phyloP scores from a whole-genome alignment of 2,329 filamentous ascomycete species.

The Truncatella angustata region DNA sequence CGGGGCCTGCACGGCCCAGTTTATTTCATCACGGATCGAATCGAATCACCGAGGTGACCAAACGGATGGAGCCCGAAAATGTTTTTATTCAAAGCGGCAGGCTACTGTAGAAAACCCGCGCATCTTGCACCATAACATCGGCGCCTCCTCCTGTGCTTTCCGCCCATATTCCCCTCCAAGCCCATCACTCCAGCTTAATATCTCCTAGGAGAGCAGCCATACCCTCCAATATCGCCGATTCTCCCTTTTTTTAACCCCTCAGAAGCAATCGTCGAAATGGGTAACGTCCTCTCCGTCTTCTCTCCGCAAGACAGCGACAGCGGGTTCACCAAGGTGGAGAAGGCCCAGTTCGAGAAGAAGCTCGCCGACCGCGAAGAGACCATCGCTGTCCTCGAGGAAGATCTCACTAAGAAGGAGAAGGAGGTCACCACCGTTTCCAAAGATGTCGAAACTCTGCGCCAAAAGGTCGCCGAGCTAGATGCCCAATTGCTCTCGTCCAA shows the following conservation, averaged over 20 bases:
- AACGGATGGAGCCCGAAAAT: constrained; percentile 4
- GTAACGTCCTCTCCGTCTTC: constrained; percentile 39
- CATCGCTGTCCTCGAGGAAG: constrained; percentile 30
- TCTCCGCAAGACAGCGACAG: constrained; percentile 34
- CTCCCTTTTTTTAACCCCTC: background rate
- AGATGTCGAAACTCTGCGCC: constrained; percentile 36
- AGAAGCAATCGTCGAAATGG: constrained; percentile 26
- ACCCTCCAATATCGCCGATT: background rate
- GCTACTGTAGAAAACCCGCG: constrained; percentile 5
- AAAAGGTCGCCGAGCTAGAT: constrained; percentile 36
- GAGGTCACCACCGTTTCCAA: constrained; percentile 30
- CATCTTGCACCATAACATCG: background rate
- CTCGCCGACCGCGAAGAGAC: constrained; percentile 37
- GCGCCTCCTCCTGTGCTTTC: background rate
- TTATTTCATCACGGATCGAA: too few relatives aligned
- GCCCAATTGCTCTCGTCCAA: constrained; percentile 27
- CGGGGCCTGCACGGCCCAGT: constrained; percentile 10
- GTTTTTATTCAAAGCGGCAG: background rate
- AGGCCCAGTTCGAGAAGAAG: constrained; percentile 34
- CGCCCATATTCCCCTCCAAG: background rate
- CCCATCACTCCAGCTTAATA: too few relatives aligned
- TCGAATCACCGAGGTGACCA: constrained; percentile 9
- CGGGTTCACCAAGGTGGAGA: constrained; percentile 31
- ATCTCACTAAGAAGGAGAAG: constrained; percentile 37
- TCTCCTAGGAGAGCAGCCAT: constrained; percentile 1